phyloP scores from a whole-genome alignment of 345 rosid genomes.

The Nasturtium officinale region DNA sequence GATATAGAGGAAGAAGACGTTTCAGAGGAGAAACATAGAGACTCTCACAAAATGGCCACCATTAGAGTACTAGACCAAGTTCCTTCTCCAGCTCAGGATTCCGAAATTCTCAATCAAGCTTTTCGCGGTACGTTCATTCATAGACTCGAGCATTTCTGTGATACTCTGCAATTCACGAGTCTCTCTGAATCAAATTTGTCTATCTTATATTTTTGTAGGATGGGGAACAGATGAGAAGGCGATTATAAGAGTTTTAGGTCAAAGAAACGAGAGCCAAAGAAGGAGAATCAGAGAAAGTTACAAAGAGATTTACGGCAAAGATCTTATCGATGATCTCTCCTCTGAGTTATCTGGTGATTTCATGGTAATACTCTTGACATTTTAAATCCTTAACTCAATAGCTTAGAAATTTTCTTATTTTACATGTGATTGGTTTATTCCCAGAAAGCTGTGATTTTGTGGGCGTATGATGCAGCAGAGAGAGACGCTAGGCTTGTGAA shows the following conservation, averaged over 20 bases:
- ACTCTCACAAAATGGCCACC: constrained; percentile 40
- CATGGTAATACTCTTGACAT: constrained; percentile 43
- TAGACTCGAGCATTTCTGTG: background rate
- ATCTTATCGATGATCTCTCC: constrained; percentile 59
- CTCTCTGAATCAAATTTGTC: background rate
- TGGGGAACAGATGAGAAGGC: constrained; percentile 77
- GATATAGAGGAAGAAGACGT: background rate
- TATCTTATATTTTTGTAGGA: constrained; percentile 45
- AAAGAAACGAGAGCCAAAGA: constrained; percentile 76
- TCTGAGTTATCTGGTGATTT: constrained; percentile 87
- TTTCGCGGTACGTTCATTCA: constrained; percentile 56
- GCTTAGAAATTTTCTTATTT: too few species aligned
- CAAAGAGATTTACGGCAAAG: constrained; percentile 58
- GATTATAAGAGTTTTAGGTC: constrained; percentile 61
- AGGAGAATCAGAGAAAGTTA: constrained; percentile 65
- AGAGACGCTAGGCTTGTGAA: constrained; percentile 81
- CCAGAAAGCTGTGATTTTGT: constrained; percentile 73
- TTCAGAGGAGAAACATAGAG: constrained; percentile 22
- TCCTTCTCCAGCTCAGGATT: constrained; percentile 75
- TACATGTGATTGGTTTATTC: too few species aligned
- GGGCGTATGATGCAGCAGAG: constrained; percentile 78
- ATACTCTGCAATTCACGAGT: background rate
- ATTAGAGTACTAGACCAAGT: constrained; percentile 60
- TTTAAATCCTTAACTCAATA: background rate
- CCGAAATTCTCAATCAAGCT: constrained; percentile 60